phyloP scores from a whole-genome alignment of 805 yeast species.

The Kazachstania viticola region DNA sequence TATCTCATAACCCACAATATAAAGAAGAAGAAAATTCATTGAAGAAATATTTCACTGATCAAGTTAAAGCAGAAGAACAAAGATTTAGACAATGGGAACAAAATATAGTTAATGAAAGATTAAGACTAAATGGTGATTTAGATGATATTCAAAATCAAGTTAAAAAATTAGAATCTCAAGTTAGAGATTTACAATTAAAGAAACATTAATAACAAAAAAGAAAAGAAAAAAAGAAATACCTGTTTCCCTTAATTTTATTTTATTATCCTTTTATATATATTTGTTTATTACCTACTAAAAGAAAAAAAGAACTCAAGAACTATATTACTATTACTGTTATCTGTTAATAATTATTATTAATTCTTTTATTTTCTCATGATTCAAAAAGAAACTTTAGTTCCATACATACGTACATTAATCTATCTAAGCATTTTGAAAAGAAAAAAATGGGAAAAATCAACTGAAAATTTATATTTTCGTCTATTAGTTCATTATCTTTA shows the following conservation, averaged over 20 bases:
- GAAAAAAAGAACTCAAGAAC: too few relatives aligned
- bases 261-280: neutral
- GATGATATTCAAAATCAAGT: slow-evolving; percentile 77
- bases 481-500: too few relatives aligned
- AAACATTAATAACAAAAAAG: slow-evolving; percentile 27
- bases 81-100: slow-evolving; percentile 98
- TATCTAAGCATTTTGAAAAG: too few relatives aligned
- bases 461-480: too few relatives aligned
- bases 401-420: neutral
- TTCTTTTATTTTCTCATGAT: too few relatives aligned
- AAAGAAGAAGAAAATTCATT: slow-evolving; percentile 92
- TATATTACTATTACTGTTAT: too few relatives aligned
- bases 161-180: slow-evolving; percentile 65
- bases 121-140: slow-evolving; percentile 84
- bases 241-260: neutral
- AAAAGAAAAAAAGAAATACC: neutral
- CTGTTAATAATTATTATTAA: too few relatives aligned
- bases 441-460: too few relatives aligned
- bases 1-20: slow-evolving; percentile 78
- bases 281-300: too few relatives aligned
- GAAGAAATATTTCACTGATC: slow-evolving; percentile 91
- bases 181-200: slow-evolving; percentile 46
- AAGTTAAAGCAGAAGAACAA: slow-evolving; percentile 91
- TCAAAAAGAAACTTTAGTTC: too few relatives aligned
- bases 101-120: slow-evolving; percentile 88